Evolutionary conservation across 73 alveolate species (phyloP).

Genomic region (Paraurostyla sp.): DNA sequence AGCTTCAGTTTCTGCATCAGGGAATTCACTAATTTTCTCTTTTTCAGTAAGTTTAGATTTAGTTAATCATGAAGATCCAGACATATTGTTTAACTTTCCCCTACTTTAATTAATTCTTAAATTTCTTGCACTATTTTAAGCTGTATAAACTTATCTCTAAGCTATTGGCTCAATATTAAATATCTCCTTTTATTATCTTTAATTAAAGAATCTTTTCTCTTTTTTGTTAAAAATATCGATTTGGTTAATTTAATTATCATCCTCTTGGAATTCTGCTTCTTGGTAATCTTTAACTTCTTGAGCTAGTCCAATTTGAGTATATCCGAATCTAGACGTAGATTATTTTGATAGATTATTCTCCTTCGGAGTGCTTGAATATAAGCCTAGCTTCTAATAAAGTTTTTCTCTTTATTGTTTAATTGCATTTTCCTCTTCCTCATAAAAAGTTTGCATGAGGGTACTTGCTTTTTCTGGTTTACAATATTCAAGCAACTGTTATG

Average conservation of each 20-base stretch:
- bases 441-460: neutral
- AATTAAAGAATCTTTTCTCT: neutral
- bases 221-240: too few relatives aligned
- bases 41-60: too few relatives aligned
- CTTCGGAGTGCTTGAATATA: too few relatives aligned
- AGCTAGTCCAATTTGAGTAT: neutral
- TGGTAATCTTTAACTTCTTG: slow-evolving; percentile 10
- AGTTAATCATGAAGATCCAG: too few relatives aligned
- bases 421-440: neutral
- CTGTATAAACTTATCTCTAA: neutral
- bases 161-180: too few relatives aligned
- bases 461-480: slow-evolving; percentile 31
- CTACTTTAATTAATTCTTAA: too few relatives aligned
- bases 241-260: too few relatives aligned
- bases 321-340: neutral
- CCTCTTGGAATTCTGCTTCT: too few relatives aligned
- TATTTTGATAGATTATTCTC: too few relatives aligned
- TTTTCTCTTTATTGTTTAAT: neutral
- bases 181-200: neutral
- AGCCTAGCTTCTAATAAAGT: neutral
- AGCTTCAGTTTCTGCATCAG: too few relatives aligned
- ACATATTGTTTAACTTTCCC: too few relatives aligned
- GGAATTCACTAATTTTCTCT: too few relatives aligned
- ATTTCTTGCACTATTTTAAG: slow-evolving; percentile 24
- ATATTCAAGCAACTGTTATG: slow-evolving; percentile 2